Conservation (phyloP, 1,284 basidiomycete genomes). For the Pseudozyma sp. region DNA sequence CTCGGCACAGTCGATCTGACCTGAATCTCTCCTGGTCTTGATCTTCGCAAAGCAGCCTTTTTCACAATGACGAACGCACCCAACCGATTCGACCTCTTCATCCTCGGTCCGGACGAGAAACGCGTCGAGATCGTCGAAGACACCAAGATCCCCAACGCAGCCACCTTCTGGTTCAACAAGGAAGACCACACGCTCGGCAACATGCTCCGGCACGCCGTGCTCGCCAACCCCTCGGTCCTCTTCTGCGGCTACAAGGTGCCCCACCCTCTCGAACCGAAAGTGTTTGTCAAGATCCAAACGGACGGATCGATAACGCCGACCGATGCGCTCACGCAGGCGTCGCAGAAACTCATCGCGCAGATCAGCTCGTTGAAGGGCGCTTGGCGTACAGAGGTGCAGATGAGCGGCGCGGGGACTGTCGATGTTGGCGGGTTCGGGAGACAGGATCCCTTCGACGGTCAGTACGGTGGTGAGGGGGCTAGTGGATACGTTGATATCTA, state of each 20-base stretch:
- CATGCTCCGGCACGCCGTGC: constrained; percentile 82
- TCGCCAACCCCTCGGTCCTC: constrained; percentile 71
- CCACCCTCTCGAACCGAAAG: constrained; percentile 92
- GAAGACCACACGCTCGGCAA: constrained; percentile 97
- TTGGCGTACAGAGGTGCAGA: constrained; percentile 72
- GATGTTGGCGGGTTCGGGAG: constrained; percentile 37
- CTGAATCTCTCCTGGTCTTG: background rate
- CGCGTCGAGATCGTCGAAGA: constrained; percentile 91
- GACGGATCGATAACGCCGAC: constrained; percentile 87
- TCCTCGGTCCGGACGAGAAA: constrained; percentile 91
- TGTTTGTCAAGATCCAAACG: constrained; percentile 93
- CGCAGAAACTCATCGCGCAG: constrained; percentile 82
- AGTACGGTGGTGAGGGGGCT: constrained; percentile 31
- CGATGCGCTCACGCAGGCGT: constrained; percentile 84
- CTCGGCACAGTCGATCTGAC: background rate
- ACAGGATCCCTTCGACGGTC: constrained; percentile 43
- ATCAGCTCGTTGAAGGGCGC: constrained; percentile 72
- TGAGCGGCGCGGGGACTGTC: constrained; percentile 52
- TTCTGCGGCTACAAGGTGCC: constrained; percentile 99
- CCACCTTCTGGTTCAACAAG: constrained; percentile 91
- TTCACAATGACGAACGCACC: constrained; percentile 79
- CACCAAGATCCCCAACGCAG: constrained; percentile 96
- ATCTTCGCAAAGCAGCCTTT: background rate
- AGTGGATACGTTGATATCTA: constrained; percentile 55
- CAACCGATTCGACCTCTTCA: constrained; percentile 88